A percentile compares a stretch with the other conserved stretches of the same genome.
Evolutionary conservation across 768 basidiomycete genomes (phyloP).

Genomic region (Auriscalpium microsporum): DNA sequence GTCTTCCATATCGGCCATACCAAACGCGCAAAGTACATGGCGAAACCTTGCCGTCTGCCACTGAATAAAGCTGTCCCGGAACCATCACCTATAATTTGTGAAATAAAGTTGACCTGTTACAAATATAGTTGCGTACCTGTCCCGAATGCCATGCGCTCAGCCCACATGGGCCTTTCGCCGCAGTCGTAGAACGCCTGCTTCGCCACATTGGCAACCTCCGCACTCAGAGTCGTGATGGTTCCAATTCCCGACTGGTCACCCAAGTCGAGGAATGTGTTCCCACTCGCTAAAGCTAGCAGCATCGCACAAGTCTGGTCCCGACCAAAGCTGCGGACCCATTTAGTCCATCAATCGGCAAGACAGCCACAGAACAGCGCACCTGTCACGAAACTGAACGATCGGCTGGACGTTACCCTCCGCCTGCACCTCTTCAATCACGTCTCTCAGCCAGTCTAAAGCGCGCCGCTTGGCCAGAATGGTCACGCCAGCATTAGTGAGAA

Average conservation of each 20-base stretch:
- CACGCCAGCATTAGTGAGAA: conserved; percentile 81
- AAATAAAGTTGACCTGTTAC: not conserved
- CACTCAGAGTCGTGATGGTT: conserved; percentile 41
- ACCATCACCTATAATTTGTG: conserved; percentile 8
- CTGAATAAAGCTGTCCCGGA: conserved; percentile 75
- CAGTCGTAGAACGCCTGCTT: conserved; percentile 84
- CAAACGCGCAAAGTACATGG: conserved; percentile 78
- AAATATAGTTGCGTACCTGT: conserved; percentile 37
- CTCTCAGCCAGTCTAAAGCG: conserved; percentile 76
- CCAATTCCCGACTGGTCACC: conserved; percentile 38
- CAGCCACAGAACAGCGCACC: conserved; percentile 25
- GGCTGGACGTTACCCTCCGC: conserved; percentile 67
- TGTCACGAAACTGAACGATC: conserved; percentile 77
- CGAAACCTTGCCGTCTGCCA: conserved; percentile 82
- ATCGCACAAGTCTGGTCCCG: conserved; percentile 89
- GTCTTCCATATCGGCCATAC: conserved; percentile 83
- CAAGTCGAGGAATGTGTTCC: conserved; percentile 69
- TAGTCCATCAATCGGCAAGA: conserved; percentile 2
- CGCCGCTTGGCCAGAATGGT: conserved; percentile 75
- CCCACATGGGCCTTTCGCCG: conserved; percentile 77
- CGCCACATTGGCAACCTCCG: conserved; percentile 63
- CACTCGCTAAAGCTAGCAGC: conserved; percentile 78
- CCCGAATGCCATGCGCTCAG: conserved; percentile 70
- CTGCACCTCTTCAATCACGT: conserved; percentile 75
- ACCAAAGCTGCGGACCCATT: conserved; percentile 55